Base-by-base conservation (phyloP, 1,284 basidiomycete genomes). In the Irpex lacteus region DNA sequence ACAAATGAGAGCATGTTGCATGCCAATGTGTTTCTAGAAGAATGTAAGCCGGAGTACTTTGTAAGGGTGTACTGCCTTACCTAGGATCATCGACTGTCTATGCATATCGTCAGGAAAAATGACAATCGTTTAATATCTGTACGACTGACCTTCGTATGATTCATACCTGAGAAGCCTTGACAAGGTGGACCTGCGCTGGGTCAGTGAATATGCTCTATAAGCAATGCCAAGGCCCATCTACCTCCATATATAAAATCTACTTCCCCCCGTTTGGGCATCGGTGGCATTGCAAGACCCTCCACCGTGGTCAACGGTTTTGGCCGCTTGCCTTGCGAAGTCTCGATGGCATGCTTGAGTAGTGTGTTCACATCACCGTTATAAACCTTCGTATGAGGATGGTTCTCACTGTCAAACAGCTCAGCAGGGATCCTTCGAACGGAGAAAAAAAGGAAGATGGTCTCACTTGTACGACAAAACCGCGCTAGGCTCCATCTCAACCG, bases 221-320 rank as follows among this genome's bases (percentile, higher is more conserved):
- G 19, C 15, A n/a, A 34, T 36, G 13, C 3, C n/a, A 50, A 13
- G 34, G 3, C 21, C 34, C 13, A 50, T 78, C 56, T 74, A 88
- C 87, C 89, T 67, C 89, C 89, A 73, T 81, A 89, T 40, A 92
- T 86, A 63, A 92, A 82, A 67, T 91, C 89, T 3, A 92, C 82
- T 32, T 87, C 84, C 7, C 82, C 83, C 60, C 76, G 81, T 61
- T 76, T 78, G 15, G 86, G 90, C 81, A 88, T 80, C 0, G 75
- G 71, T 21, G 80, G 82, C n/a, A 81, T 32, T 67, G 74, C 38
- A 73, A 72, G 50, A 75, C 74, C 5, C 8, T 36, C 5, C 38
- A 21, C 59, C 18, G 62, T 59, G 1, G 15, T 54, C 19, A 63
- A 34, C 4, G 50, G 50, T n/a, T 50, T 63, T 34, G 19, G 76